Evolutionary conservation across 306 rosid genomes (phyloP).

Genomic region (Citrullus mucosospermus): DNA sequence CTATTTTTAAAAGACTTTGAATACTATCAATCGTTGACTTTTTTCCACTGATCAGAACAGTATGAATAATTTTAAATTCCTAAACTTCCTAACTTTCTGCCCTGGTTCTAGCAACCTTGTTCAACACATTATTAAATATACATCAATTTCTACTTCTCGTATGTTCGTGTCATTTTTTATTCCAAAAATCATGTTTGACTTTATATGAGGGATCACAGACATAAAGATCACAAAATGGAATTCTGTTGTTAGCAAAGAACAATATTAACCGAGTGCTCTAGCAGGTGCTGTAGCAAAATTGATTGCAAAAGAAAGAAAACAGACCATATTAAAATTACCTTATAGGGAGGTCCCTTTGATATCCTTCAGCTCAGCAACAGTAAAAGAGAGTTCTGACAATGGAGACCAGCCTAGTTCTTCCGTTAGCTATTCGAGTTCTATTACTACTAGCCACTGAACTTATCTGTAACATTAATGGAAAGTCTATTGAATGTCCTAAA

Average conservation of each 20-base stretch:
- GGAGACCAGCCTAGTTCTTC: constrained; percentile 4
- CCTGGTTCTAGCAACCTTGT: neutral
- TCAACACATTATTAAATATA: neutral
- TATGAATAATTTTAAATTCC: neutral
- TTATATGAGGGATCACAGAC: neutral
- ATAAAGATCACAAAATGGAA: neutral
- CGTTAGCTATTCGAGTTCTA: neutral
- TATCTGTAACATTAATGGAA: neutral
- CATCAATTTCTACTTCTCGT: neutral
- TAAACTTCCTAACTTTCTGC: neutral
- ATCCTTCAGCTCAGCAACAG: neutral
- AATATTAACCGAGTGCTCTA: neutral
- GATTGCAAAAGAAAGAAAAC: neutral
- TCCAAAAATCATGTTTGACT: neutral
- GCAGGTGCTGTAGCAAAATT: neutral
- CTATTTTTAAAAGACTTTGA: neutral
- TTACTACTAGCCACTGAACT: neutral
- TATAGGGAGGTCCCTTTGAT: neutral
- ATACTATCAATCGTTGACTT: neutral
- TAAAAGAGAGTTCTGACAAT: neutral
- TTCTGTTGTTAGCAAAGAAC: neutral
- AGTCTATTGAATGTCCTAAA: constrained; percentile 9
- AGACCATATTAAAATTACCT: neutral
- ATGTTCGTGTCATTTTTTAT: neutral
- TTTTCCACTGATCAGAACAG: neutral